phyloP scores from a whole-genome alignment of 2,329 filamentous ascomycete species.

The Sclerotinia glacialis region DNA sequence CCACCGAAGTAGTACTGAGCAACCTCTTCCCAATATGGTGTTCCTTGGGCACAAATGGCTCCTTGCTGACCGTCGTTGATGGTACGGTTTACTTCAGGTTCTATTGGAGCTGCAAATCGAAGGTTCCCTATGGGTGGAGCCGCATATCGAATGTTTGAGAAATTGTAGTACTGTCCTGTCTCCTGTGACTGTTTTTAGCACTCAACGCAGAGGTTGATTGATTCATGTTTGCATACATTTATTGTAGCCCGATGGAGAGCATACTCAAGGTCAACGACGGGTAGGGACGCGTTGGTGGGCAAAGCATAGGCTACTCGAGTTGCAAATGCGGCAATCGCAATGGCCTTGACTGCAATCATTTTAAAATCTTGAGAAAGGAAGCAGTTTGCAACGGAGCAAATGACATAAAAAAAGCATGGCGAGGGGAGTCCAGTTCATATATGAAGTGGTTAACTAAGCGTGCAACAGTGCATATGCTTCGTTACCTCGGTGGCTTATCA shows the following conservation, averaged over 20 bases:
- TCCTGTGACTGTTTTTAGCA: constrained; percentile 28
- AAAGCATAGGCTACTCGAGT: constrained; percentile 9
- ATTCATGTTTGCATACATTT: constrained; percentile 31
- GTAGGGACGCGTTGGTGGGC: constrained; percentile 23
- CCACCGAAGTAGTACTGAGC: constrained; percentile 8
- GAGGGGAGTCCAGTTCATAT: neutral
- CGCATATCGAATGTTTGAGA: constrained; percentile 47
- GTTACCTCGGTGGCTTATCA: neutral
- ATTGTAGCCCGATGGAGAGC: constrained; percentile 36
- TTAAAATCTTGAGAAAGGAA: constrained; percentile 6
- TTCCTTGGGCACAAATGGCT: constrained; percentile 29
- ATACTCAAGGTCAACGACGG: constrained; percentile 38
- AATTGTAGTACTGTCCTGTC: constrained; percentile 41
- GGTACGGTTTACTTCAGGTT: constrained; percentile 36
- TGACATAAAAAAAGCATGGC: neutral
- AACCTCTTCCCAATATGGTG: constrained; percentile 25
- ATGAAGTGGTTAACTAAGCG: neutral
- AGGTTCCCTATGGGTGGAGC: constrained; percentile 45
- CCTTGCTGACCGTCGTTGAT: constrained; percentile 34
- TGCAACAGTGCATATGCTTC: neutral
- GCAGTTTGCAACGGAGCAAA: neutral
- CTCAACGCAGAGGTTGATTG: neutral
- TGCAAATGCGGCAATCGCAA: constrained; percentile 8
- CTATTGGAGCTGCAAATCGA: constrained; percentile 45
- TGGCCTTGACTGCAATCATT: constrained; percentile 12